Conservation (phyloP, 768 basidiomycete genomes). For the Harrya chromipes region DNA sequence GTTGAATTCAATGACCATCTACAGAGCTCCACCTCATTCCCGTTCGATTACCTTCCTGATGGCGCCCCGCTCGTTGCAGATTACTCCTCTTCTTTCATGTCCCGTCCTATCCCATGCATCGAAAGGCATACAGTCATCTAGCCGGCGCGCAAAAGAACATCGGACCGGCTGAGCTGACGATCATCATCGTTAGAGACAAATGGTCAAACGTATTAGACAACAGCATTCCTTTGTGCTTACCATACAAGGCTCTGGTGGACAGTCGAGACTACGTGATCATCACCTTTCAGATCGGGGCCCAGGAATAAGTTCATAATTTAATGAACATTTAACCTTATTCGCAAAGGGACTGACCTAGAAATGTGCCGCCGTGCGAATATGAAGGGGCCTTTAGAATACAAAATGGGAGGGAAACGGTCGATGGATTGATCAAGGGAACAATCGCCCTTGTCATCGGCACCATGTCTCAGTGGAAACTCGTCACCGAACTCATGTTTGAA, state of each 20-base stretch:
- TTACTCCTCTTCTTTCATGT: constrained; percentile 97
- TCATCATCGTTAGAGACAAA: constrained; percentile 93
- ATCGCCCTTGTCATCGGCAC: no score
- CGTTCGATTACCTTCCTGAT: constrained; percentile 68
- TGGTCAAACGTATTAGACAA: constrained; percentile 67
- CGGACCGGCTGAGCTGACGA: constrained; percentile 89
- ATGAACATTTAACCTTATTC: no score
- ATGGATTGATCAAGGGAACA: no score
- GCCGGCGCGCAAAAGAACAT: constrained; percentile 99
- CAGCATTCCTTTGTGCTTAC: constrained; percentile 74
- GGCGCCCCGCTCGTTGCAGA: constrained; percentile 84
- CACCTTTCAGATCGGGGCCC: no score
- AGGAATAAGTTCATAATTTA: no score
- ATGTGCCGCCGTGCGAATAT: no score
- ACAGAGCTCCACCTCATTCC: constrained; percentile 65
- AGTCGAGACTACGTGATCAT: no score
- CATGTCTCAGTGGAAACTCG: no score
- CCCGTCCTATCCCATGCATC: constrained; percentile 83
- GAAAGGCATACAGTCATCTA: constrained; percentile 92
- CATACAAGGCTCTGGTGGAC: constrained; percentile 82
- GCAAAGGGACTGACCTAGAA: no score
- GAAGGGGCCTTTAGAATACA: no score
- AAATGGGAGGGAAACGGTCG: no score
- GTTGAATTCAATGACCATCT: constrained; percentile 74
- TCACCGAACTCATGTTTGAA: no score